A percentile compares a stretch with the other conserved stretches of the same genome.
Evolutionary conservation across 768 basidiomycete genomes (phyloP).

Genomic region (Panaeolus cyanescens): DNA sequence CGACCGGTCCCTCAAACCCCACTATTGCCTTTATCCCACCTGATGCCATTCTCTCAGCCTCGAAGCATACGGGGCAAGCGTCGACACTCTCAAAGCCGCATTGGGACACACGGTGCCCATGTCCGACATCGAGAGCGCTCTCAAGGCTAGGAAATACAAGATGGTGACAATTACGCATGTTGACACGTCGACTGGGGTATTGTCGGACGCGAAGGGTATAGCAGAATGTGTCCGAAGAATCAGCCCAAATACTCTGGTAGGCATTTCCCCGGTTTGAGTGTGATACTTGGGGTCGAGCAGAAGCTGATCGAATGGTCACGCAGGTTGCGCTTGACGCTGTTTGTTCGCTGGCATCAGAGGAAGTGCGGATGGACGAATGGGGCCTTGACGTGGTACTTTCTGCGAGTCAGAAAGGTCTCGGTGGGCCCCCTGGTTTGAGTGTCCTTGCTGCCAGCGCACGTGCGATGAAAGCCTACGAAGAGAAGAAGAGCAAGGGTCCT

Average conservation of each 20-base stretch:
- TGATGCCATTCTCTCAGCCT: conserved; percentile 47
- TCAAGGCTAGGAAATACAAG: conserved; percentile 83
- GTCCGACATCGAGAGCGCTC: conserved; percentile 63
- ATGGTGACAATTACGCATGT: conserved; percentile 93
- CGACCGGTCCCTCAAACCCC: not conserved
- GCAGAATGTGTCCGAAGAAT: conserved; percentile 69
- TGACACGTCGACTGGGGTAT: conserved; percentile 87
- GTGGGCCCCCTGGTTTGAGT: conserved; percentile 91
- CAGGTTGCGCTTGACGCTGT: conserved; percentile 91
- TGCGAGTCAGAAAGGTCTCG: conserved; percentile 91
- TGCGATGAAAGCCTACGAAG: conserved; percentile 65
- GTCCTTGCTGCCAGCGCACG: conserved; percentile 80
- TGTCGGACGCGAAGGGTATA: conserved; percentile 81
- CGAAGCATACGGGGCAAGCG: conserved; percentile 85
- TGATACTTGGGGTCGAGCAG: not conserved
- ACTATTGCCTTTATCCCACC: not conserved
- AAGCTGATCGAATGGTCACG: not conserved
- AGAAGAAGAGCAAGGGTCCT: conserved; percentile 21
- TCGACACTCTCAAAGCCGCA: conserved; percentile 82
- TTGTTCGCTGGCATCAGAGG: conserved; percentile 94
- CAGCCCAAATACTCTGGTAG: conserved; percentile 68
- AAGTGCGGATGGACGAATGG: conserved; percentile 94
- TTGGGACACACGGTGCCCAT: conserved; percentile 73
- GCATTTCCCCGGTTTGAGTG: not conserved
- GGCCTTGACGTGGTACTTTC: conserved; percentile 85